These are phyloP conservation scores for Fusarium brachygibbosum DNA, from an alignment of 2,329 filamentous ascomycete genomes.

Conservation along the genomic window DNA sequence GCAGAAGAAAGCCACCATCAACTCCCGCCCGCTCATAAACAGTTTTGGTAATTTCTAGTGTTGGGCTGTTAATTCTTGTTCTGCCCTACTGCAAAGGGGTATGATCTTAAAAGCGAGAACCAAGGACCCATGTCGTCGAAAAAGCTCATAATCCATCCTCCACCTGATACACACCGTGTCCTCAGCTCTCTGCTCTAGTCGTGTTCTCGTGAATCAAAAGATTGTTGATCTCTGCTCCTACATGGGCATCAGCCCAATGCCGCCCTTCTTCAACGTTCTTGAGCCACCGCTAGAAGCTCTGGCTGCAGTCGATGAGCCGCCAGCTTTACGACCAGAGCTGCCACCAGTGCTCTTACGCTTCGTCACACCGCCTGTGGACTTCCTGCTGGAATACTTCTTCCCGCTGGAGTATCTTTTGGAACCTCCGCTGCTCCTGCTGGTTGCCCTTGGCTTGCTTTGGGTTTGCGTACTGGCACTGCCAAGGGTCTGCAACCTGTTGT, in stretches of 20 bases:
- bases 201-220: constrained; percentile 12
- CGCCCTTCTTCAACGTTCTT: constrained; percentile 53
- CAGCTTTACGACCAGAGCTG: constrained; percentile 50
- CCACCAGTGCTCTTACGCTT: constrained; percentile 51
- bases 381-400: constrained; percentile 51
- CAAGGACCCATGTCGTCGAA: constrained; percentile 35
- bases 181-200: constrained; percentile 5
- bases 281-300: constrained; percentile 39
- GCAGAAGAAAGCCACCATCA: constrained; percentile 38
- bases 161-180: constrained; percentile 9
- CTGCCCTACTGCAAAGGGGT: constrained; percentile 22
- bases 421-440: constrained; percentile 46
- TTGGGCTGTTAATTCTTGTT: constrained; percentile 21
- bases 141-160: constrained; percentile 30
- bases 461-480: constrained; percentile 48
- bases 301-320: constrained; percentile 48
- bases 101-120: constrained; percentile 27
- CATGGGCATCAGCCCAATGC: constrained; percentile 53
- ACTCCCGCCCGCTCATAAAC: constrained; percentile 34
- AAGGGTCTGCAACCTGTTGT: constrained; percentile 51
- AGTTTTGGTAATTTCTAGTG: constrained; percentile 16
- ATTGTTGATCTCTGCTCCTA: constrained; percentile 37
- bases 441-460: constrained; percentile 47
- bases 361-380: constrained; percentile 48
- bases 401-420: constrained; percentile 49